A percentile compares a stretch with the other conserved stretches of the same genome.
Conservation (phyloP, 169 alveolate species). For the Neospora caninum region DNA sequence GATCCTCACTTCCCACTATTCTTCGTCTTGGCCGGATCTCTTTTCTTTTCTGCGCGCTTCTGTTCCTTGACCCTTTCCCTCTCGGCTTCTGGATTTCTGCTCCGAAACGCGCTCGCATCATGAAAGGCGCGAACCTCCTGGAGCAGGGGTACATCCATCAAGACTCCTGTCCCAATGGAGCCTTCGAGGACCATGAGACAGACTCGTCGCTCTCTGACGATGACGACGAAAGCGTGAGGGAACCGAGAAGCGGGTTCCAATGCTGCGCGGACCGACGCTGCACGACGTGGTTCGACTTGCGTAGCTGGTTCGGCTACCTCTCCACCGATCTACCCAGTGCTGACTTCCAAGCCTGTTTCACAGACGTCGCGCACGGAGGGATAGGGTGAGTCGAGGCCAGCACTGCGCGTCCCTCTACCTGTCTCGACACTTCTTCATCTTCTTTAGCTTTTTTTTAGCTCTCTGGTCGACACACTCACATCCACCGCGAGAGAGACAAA, state of each 20-base stretch:
- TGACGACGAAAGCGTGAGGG: background rate
- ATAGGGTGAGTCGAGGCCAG: slow-evolving; percentile 56
- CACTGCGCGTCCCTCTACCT: no score
- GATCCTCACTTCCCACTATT: no score
- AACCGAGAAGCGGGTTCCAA: background rate
- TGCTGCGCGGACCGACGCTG: slow-evolving; percentile 63
- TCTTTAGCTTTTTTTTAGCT: no score
- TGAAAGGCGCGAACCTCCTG: background rate
- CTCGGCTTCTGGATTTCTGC: background rate
- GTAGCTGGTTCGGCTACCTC: slow-evolving; percentile 68
- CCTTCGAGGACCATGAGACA: background rate
- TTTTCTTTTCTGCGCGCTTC: background rate
- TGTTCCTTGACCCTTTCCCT: background rate
- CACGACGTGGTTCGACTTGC: slow-evolving; percentile 66
- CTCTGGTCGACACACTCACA: no score
- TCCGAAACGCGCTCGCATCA: background rate
- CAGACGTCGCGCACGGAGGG: slow-evolving; percentile 71
- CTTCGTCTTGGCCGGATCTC: background rate
- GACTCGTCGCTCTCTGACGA: slow-evolving; percentile 1
- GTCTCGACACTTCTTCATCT: no score
- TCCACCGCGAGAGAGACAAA: no score
- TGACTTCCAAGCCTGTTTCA: slow-evolving; percentile 67
- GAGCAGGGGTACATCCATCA: background rate
- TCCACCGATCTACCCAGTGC: slow-evolving; percentile 44
- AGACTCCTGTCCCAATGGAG: background rate